Evolutionary conservation across 2,329 filamentous ascomycete species (phyloP), one percentile per base, ranked within the genome.

Genomic region (Epichloe gansuensis): DNA sequence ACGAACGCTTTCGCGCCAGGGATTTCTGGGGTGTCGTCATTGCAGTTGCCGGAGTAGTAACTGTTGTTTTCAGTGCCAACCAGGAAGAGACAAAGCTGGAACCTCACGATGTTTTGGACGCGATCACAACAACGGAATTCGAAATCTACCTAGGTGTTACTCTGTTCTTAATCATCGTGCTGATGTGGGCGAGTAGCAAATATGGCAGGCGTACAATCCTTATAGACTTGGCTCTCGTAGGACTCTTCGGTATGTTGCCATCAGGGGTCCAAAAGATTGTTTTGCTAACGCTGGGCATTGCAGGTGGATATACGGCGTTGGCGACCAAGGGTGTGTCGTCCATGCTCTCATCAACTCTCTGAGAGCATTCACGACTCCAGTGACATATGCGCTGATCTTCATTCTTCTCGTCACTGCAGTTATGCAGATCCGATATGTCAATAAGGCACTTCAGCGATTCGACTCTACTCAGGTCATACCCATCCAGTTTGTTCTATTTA

Each of bases 381-480:
- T 98, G 55, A 94, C 90, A 21, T 98, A 97, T 64, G 79, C 83
- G 1, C 78, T 98, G n/a, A 67, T 93, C 8, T 73, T 86, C 49
- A 77, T 97, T 48, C 77, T 98, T 28, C 75, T 93, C 17, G 78
- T 74, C 46, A 97, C 91, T 1, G 93, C 93, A 6, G 75, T 98
- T 55, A 90, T 97, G 86, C 93, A 98, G 70, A 91, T 98, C 61
- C 91, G 89, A 65, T 98, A 97, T 65, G 80, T 98, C 65, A 98
- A 97, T 71, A 87, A 78, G 59, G 77, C 79, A 1, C 75, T 98
- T 50, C 91, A 96, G 66, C 83, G 88, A 46, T 98, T 97, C 72
- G 89, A 96, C 67, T 95, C 93, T 6, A 98, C 93, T 0, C 90
- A 96, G 66, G 93, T 98, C 60, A 98, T 98, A 57, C 93, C 93